phyloP scores from a whole-genome alignment of 108 stramenopile genomes.

The Cylindrotheca closterium region DNA sequence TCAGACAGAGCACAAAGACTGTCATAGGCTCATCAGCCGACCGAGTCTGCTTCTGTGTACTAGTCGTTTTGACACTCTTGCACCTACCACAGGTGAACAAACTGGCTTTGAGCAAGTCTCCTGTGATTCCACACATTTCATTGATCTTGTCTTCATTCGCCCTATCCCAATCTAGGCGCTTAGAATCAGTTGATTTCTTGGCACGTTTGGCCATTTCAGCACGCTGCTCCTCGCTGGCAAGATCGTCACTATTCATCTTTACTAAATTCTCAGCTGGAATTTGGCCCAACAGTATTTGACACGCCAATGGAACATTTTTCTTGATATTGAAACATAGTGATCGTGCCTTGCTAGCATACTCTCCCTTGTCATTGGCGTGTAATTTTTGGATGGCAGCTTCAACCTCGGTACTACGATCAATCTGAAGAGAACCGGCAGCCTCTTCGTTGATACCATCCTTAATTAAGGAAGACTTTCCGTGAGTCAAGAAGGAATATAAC shows the following conservation, averaged over 20 bases:
- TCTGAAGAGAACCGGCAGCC: slow-evolving; percentile 58
- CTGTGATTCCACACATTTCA: slow-evolving; percentile 88
- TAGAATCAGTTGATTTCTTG: slow-evolving; percentile 67
- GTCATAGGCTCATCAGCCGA: slow-evolving; percentile 99
- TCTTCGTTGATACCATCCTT: slow-evolving; percentile 68
- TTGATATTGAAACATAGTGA: slow-evolving; percentile 84
- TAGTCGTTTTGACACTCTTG: slow-evolving; percentile 93
- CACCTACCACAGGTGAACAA: slow-evolving; percentile 95
- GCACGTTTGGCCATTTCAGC: slow-evolving; percentile 56
- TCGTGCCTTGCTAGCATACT: slow-evolving; percentile 77
- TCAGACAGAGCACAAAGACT: slow-evolving; percentile 78
- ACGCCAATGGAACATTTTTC: slow-evolving; percentile 66
- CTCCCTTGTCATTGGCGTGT: slow-evolving; percentile 39
- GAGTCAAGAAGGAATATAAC: slow-evolving; percentile 49
- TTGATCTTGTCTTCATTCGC: slow-evolving; percentile 90
- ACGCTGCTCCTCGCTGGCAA: slow-evolving; percentile 68
- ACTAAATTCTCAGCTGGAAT: slow-evolving; percentile 53
- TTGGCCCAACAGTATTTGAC: slow-evolving; percentile 65
- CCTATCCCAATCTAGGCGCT: slow-evolving; percentile 85
- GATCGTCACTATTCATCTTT: slow-evolving; percentile 65
- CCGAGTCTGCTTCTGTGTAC: slow-evolving; percentile 97
- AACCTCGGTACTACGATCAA: slow-evolving; percentile 66
- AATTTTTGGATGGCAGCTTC: slow-evolving; percentile 62
- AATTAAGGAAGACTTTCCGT: slow-evolving; percentile 47
- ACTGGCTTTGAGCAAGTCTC: slow-evolving; percentile 82